Percentiles rank a stretch among this genome's conserved stretches.
These are phyloP conservation scores for Tricholoma sp. DNA, from an alignment of 768 basidiomycete genomes.

Conservation along the genomic window DNA sequence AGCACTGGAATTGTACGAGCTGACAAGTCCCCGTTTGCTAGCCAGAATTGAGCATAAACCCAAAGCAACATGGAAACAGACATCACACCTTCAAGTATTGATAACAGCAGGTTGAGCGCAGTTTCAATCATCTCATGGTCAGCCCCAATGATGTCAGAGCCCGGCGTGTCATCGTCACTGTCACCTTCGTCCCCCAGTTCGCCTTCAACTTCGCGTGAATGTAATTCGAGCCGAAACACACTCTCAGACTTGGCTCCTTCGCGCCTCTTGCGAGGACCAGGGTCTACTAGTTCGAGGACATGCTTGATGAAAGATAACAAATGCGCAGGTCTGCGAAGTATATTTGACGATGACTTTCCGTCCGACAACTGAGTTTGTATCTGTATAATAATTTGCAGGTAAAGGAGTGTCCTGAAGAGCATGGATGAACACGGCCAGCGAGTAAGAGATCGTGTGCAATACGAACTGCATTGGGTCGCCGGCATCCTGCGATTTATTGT, in stretches of 20 bases:
- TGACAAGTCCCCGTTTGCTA: slow-evolving; percentile 57
- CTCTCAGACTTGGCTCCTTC: not conserved
- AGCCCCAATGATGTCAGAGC: slow-evolving; percentile 31
- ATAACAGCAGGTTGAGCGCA: slow-evolving; percentile 73
- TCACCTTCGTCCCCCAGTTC: slow-evolving; percentile 44
- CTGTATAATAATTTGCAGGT: slow-evolving; percentile 76
- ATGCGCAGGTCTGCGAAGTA: slow-evolving; percentile 61
- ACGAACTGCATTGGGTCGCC: slow-evolving; percentile 51
- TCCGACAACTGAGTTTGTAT: slow-evolving; percentile 69
- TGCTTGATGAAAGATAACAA: slow-evolving; percentile 81
- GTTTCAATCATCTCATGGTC: slow-evolving; percentile 72
- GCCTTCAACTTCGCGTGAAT: slow-evolving; percentile 33
- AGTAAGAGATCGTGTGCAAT: not conserved
- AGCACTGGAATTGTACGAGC: slow-evolving; percentile 58
- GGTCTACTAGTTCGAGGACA: slow-evolving; percentile 48
- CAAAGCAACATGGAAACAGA: not conserved
- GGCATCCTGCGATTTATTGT: slow-evolving; percentile 30
- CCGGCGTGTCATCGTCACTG: slow-evolving; percentile 48
- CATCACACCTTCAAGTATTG: slow-evolving; percentile 76
- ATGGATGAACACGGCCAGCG: slow-evolving; percentile 3
- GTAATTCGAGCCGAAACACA: slow-evolving; percentile 20
- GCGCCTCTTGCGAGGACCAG: slow-evolving; percentile 21
- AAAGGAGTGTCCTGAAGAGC: slow-evolving; percentile 52
- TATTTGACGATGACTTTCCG: slow-evolving; percentile 47
- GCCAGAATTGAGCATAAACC: slow-evolving; percentile 1